Evolutionary conservation across 1,139 yeast genomes (phyloP).

Genomic region (Nakaseomyces uthaithaninus): DNA sequence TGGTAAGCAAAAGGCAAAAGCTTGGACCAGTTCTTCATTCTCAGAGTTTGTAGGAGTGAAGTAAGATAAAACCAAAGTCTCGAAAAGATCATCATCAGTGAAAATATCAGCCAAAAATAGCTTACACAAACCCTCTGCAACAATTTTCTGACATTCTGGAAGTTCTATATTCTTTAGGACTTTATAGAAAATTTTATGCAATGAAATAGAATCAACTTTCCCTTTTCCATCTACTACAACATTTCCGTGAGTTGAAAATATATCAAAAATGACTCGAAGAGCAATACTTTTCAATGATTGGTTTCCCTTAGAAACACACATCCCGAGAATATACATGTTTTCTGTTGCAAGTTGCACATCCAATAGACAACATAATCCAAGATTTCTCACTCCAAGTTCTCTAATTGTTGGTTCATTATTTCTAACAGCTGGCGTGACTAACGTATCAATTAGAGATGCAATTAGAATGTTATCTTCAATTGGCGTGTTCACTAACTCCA

Average conservation of each 20-base stretch:
- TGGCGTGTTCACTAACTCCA: constrained; percentile 60
- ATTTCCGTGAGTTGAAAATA: constrained; percentile 68
- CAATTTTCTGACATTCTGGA: constrained; percentile 65
- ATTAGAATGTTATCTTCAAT: constrained; percentile 59
- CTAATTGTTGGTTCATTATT: constrained; percentile 53
- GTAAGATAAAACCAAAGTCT: constrained; percentile 62
- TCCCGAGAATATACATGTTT: constrained; percentile 53
- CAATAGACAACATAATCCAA: constrained; percentile 72
- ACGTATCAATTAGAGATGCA: constrained; percentile 62
- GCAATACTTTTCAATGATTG: constrained; percentile 50
- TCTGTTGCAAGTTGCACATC: constrained; percentile 58
- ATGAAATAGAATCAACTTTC: constrained; percentile 53
- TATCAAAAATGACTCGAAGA: constrained; percentile 66
- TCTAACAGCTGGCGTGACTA: constrained; percentile 77
- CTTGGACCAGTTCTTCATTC: constrained; percentile 68
- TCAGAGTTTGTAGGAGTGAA: constrained; percentile 58
- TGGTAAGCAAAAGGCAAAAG: constrained; percentile 81
- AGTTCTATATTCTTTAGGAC: constrained; percentile 50
- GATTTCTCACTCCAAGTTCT: constrained; percentile 61
- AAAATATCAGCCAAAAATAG: constrained; percentile 71
- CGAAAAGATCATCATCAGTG: constrained; percentile 61
- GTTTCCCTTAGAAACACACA: constrained; percentile 56
- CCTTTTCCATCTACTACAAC: constrained; percentile 56
- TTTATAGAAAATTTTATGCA: constrained; percentile 61
- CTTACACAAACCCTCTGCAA: constrained; percentile 85